These are phyloP conservation scores for Fagopyrum tataricum DNA, from an alignment of 148 eudicot genomes.

Conservation along the genomic window DNA sequence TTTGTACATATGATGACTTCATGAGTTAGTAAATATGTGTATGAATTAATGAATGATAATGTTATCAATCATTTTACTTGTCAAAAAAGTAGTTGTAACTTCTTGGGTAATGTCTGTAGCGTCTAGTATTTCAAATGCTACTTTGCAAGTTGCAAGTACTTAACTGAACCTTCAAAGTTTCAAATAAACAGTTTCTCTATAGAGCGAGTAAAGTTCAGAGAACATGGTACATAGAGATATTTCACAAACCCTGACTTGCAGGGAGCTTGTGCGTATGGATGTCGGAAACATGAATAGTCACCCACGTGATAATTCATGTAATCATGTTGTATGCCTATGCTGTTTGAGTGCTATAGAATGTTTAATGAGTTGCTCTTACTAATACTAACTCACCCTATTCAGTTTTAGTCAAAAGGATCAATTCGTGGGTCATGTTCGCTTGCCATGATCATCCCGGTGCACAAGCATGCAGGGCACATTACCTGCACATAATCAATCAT, in stretches of 20 bases:
- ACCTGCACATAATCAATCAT: constrained; percentile 32
- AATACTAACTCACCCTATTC: background rate
- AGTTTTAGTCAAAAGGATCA: constrained; percentile 49
- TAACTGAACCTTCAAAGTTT: too few species aligned
- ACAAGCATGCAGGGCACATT: constrained; percentile 89
- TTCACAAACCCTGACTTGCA: background rate
- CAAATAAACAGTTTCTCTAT: too few species aligned
- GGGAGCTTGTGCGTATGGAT: background rate
- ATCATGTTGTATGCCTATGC: background rate
- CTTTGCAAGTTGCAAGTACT: too few species aligned
- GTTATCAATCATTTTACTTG: too few species aligned
- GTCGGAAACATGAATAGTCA: background rate
- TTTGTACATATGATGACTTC: too few species aligned
- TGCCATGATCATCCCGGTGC: constrained; percentile 94
- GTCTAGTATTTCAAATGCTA: too few species aligned
- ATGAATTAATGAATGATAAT: too few species aligned
- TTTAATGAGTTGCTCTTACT: background rate
- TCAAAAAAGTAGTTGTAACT: too few species aligned
- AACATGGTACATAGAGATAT: background rate
- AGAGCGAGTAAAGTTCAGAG: too few species aligned
- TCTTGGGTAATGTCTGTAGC: too few species aligned
- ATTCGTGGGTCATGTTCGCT: constrained; percentile 82
- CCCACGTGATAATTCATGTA: background rate
- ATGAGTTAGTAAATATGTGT: too few species aligned
- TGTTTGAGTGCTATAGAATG: background rate